Percentiles rank a stretch among this genome's conserved stretches.
phyloP scores from a whole-genome alignment of 2,329 filamentous ascomycete species.

The Hypoxylon sp. region DNA sequence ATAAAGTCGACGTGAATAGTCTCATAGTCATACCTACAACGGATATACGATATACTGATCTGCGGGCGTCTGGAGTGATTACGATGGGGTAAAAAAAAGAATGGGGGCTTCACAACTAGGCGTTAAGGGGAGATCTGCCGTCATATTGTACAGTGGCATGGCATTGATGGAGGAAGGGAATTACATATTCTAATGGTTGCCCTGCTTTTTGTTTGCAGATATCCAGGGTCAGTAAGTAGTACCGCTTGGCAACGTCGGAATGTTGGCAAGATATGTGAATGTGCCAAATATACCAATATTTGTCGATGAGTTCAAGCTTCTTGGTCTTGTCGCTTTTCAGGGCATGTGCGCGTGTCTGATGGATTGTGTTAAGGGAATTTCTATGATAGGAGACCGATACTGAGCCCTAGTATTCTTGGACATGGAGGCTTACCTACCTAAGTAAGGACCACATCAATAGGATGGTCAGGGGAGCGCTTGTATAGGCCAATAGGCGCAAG shows the following conservation, averaged over 20 bases:
- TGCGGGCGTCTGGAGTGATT: constrained; percentile 6
- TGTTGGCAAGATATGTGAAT: constrained; percentile 25
- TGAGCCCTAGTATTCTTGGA: no score
- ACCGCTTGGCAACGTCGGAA: constrained; percentile 8
- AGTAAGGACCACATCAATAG: no score
- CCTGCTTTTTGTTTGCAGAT: constrained; percentile 23
- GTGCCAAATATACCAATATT: constrained; percentile 27
- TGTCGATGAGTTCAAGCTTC: neutral
- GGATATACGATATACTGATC: neutral
- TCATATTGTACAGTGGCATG: constrained; percentile 27
- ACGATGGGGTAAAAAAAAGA: constrained; percentile 11
- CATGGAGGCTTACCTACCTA: no score
- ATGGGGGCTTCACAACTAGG: constrained; percentile 11
- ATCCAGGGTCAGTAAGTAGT: constrained; percentile 33
- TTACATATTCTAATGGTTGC: constrained; percentile 23
- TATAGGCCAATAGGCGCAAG: no score
- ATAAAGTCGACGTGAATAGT: neutral
- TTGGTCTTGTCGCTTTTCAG: neutral
- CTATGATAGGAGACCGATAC: no score
- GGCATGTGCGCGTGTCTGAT: neutral
- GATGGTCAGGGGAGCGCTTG: no score
- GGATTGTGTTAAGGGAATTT: neutral
- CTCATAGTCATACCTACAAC: neutral
- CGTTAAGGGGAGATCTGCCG: constrained; percentile 26
- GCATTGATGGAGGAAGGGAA: no score